Evolutionary conservation across 768 basidiomycete genomes (phyloP).

Genomic region (Lactarius hengduanensis): DNA sequence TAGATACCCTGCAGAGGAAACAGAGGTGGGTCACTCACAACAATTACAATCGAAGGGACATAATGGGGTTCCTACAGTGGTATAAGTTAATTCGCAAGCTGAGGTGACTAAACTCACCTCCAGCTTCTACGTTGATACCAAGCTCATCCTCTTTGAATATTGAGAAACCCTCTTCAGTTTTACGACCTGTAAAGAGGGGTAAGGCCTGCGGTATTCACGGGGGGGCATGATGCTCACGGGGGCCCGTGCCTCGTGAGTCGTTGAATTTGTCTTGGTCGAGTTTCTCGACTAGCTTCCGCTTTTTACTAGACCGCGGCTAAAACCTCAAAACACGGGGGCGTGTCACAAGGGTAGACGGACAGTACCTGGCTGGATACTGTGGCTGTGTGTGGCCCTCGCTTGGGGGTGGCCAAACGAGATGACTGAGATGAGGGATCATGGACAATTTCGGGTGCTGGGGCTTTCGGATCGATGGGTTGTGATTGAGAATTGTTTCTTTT

Average conservation of each 20-base stretch:
- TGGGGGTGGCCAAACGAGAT: conserved; percentile 32
- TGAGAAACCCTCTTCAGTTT: conserved; percentile 75
- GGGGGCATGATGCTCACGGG: conserved; percentile 48
- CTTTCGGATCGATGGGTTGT: conserved; percentile 32
- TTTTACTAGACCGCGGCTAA: conserved; percentile 15
- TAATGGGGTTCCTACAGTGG: conserved; percentile 64
- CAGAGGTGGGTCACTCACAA: conserved; percentile 51
- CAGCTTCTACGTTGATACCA: conserved; percentile 62
- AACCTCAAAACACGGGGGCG: too few relatives aligned
- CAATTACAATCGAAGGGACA: conserved; percentile 92
- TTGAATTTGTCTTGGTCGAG: conserved; percentile 53
- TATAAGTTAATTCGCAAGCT: conserved; percentile 26
- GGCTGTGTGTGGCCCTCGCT: conserved; percentile 30
- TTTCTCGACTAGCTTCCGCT: conserved; percentile 31
- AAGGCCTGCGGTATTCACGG: conserved; percentile 8
- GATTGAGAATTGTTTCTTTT: conserved; percentile 42
- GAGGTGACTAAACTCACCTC: conserved; percentile 51
- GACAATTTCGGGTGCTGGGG: conserved; percentile 54
- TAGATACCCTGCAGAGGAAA: neutral
- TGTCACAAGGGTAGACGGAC: too few relatives aligned
- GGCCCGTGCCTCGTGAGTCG: conserved; percentile 72
- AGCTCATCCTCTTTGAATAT: conserved; percentile 86
- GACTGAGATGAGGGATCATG: conserved; percentile 56
- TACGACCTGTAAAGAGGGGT: conserved; percentile 50
- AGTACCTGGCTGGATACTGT: too few relatives aligned